phyloP scores from a whole-genome alignment of 23 red algal species.

The Gracilaria caudata region DNA sequence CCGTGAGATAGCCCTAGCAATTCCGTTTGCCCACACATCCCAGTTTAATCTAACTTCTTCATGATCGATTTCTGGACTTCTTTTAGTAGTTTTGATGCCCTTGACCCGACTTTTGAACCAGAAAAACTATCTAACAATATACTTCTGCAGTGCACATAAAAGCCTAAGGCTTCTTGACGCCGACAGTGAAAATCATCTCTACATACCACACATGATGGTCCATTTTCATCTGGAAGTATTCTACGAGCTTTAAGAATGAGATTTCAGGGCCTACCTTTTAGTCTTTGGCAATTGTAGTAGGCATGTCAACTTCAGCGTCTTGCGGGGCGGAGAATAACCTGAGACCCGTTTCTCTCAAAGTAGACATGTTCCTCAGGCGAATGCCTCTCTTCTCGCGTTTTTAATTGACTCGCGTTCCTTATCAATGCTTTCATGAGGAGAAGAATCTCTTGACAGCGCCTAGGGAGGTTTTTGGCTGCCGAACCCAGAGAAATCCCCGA shows the following conservation, averaged over 20 bases:
- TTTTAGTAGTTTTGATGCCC: background rate
- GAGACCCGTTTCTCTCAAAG: constrained; percentile 66
- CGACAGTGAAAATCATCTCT: constrained; percentile 74
- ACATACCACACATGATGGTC: constrained; percentile 82
- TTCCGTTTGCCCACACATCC: constrained; percentile 51
- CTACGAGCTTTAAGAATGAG: constrained; percentile 54
- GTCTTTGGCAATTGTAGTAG: background rate
- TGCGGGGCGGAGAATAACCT: background rate
- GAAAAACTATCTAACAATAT: constrained; percentile 49
- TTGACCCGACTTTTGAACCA: background rate
- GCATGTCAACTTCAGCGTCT: background rate
- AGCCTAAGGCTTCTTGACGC: constrained; percentile 63
- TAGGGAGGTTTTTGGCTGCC: constrained; percentile 62
- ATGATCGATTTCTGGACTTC: background rate
- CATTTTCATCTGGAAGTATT: constrained; percentile 63
- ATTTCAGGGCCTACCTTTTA: background rate
- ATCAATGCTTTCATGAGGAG: constrained; percentile 36
- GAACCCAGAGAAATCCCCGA: constrained; percentile 51
- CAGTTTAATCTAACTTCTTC: background rate
- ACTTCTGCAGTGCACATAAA: constrained; percentile 72
- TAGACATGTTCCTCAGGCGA: constrained; percentile 51
- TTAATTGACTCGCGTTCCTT: constrained; percentile 49
- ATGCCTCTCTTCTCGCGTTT: constrained; percentile 67
- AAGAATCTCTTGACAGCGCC: constrained; percentile 37
- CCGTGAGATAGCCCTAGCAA: background rate